These are phyloP conservation scores for Taphrina betulina DNA, from an alignment of 1,139 yeast species.

Conservation along the genomic window DNA sequence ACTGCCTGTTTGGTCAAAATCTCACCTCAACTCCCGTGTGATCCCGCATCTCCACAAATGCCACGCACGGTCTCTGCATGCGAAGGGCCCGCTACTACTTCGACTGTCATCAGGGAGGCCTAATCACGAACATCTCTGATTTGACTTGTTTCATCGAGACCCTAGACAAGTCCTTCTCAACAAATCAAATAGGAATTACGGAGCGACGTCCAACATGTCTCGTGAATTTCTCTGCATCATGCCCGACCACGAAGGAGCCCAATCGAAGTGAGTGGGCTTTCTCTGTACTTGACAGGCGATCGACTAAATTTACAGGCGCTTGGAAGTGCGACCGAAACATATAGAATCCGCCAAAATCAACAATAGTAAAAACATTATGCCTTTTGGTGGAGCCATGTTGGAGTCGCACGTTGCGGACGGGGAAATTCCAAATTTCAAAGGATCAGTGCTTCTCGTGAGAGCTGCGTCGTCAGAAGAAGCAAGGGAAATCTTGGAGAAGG, in stretches of 20 bases:
- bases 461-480: constrained; percentile 67
- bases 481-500: constrained; percentile 60
- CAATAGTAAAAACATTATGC: constrained; percentile 6
- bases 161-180: too few relatives aligned
- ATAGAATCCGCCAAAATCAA: constrained; percentile 9
- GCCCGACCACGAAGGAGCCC: constrained; percentile 25
- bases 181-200: too few relatives aligned
- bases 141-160: too few relatives aligned
- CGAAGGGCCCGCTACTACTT: too few relatives aligned
- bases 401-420: constrained; percentile 49
- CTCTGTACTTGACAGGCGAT: not conserved
- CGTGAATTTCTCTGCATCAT: constrained; percentile 28
- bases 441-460: constrained; percentile 62
- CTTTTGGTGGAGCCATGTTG: constrained; percentile 35
- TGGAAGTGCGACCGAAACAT: constrained; percentile 20
- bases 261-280: constrained; percentile 11
- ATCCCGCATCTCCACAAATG: too few relatives aligned
- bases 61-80: too few relatives aligned
- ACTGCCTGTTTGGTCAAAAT: too few relatives aligned
- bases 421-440: constrained; percentile 59
- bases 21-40: too few relatives aligned
- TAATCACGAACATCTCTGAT: too few relatives aligned
- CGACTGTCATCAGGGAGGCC: too few relatives aligned
- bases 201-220: too few relatives aligned
- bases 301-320: constrained; percentile 5